Base-by-base conservation (phyloP, 202 grass and related monocot genomes). In the Digitaria exilis region DNA sequence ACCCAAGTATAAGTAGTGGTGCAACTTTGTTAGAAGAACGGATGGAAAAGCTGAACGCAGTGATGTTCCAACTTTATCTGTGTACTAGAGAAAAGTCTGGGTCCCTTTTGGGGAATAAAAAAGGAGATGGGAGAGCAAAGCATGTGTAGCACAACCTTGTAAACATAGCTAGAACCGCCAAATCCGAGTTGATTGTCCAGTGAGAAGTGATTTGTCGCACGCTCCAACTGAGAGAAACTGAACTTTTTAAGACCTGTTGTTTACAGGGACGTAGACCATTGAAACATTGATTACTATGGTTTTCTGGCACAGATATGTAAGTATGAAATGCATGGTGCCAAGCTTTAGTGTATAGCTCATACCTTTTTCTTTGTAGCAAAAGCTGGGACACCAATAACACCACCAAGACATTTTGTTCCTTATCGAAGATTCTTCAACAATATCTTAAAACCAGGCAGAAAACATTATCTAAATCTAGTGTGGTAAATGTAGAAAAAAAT, bases 141-240 rank as follows among this genome's bases (percentile, higher is more conserved):
- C 5, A 52, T 0, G 17, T 54, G 48, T n/a, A 68, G 65, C 65
- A 21, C 7, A 41, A 76, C 84, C 75, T 73, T 86, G 84, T 79
- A 86, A 28, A 86, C 76, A 19, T 35, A 62, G 6, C 65, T 59
- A 5, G 17, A 41, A 10, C 54, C 84, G 63, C 75, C 65, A 9
- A 50, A 31, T 2, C 75, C 65, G 2, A 86, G 25, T 44, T 63
- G 2, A 19, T 73, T 72, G 4, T 42, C 45, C 7, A 18, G 26
- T 28, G 35, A 79, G 71, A 86, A 80, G 41, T 42, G 35, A 49
- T 69, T 73, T 63, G 84, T 86, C 2, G 66, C 76, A 62, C 13
- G 49, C 29, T 15, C 62, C 75, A 80, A 52, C 28, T 80, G 66
- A 26, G n/a, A 34, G 35, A 75, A 49, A 9, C 15, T 71, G 16